phyloP scores from a whole-genome alignment of 805 yeast species.

The Candida michaelii region DNA sequence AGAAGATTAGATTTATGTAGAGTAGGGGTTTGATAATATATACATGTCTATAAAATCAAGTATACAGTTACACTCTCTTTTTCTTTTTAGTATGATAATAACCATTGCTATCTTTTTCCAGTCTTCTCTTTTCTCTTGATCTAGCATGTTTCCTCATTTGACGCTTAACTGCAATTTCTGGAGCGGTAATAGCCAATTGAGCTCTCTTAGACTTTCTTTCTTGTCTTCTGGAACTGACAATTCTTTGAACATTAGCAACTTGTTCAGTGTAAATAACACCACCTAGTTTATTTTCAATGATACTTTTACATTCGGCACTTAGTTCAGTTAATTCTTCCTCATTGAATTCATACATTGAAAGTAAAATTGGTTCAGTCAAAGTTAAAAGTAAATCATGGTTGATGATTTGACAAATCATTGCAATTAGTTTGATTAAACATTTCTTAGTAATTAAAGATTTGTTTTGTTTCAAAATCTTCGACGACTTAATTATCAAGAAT shows the following conservation, averaged over 20 bases:
- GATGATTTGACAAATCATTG: slow-evolving; percentile 58
- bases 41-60: background rate
- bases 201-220: slow-evolving; percentile 78
- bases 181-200: slow-evolving; percentile 71
- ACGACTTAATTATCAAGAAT: slow-evolving; percentile 62
- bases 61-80: slow-evolving; percentile 12
- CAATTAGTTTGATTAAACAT: slow-evolving; percentile 67
- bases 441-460: slow-evolving; percentile 61
- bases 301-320: slow-evolving; percentile 64
- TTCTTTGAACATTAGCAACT: slow-evolving; percentile 63
- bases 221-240: slow-evolving; percentile 60
- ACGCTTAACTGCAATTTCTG: slow-evolving; percentile 78
- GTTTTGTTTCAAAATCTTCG: slow-evolving; percentile 65
- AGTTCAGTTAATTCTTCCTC: slow-evolving; percentile 54
- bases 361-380: slow-evolving; percentile 49
- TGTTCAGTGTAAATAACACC: slow-evolving; percentile 62
- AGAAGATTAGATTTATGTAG: background rate
- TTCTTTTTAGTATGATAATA: slow-evolving; percentile 66
- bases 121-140: slow-evolving; percentile 74
- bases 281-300: slow-evolving; percentile 70
- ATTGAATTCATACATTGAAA: slow-evolving; percentile 52
- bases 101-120: slow-evolving; percentile 74
- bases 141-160: slow-evolving; percentile 75
- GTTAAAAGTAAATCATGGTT: slow-evolving; percentile 36
- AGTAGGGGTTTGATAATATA: background rate